phyloP scores from a whole-genome alignment of 73 alveolate genomes.

The Uronychia setigera region DNA sequence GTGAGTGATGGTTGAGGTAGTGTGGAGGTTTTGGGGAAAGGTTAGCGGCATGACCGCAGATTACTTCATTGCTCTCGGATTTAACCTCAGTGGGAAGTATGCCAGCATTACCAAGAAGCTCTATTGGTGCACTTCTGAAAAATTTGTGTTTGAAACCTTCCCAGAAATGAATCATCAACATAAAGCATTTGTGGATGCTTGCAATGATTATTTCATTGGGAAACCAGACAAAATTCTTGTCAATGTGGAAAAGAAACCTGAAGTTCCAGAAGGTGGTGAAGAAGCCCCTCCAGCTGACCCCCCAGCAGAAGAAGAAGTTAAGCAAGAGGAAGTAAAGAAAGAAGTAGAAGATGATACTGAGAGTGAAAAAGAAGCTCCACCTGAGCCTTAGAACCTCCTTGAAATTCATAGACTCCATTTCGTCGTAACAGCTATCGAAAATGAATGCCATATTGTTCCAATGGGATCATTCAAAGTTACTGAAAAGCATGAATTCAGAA shows the following conservation, averaged over 20 bases:
- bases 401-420: slow-evolving; percentile 72
- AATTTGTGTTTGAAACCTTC: slow-evolving; percentile 67
- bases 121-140: slow-evolving; percentile 68
- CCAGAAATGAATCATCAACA: slow-evolving; percentile 80
- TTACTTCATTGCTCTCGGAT: slow-evolving; percentile 75
- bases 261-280: slow-evolving; percentile 53
- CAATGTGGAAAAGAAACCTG: slow-evolving; percentile 62
- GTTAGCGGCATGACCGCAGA: slow-evolving; percentile 93
- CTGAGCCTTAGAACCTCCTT: slow-evolving; percentile 81
- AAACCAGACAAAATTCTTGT: slow-evolving; percentile 57
- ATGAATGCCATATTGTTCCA: slow-evolving; percentile 83
- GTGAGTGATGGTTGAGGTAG: too few relatives aligned
- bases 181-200: slow-evolving; percentile 70
- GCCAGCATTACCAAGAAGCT: slow-evolving; percentile 76
- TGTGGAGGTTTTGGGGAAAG: slow-evolving; percentile 94
- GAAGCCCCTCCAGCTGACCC: slow-evolving; percentile 40
- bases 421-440: slow-evolving; percentile 79
- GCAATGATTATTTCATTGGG: slow-evolving; percentile 68
- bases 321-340: slow-evolving; percentile 57
- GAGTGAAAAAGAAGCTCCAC: slow-evolving; percentile 77
- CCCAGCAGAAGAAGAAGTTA: slow-evolving; percentile 9
- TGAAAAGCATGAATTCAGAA: slow-evolving; percentile 79
- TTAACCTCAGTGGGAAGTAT: slow-evolving; percentile 63
- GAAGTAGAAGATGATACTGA: slow-evolving; percentile 66
- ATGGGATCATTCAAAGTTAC: slow-evolving; percentile 79